Evolutionary conservation across 2,329 filamentous ascomycete genomes (phyloP).

Genomic region (Trichoderma sp.): DNA sequence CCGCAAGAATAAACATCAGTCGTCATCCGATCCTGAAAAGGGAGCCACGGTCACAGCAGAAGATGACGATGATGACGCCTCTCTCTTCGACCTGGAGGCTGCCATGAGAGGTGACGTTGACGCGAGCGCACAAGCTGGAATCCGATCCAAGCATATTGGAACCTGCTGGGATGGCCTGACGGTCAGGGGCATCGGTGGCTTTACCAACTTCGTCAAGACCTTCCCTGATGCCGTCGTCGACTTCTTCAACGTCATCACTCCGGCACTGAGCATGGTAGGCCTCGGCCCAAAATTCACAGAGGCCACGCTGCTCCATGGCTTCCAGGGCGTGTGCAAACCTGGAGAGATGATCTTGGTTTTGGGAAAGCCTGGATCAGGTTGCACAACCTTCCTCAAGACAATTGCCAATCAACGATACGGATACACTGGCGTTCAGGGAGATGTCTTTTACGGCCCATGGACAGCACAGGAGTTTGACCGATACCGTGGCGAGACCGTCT

Average conservation of each 20-base stretch:
- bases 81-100: slow-evolving; percentile 71
- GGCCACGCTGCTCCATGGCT: slow-evolving; percentile 71
- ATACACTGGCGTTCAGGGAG: slow-evolving; percentile 60
- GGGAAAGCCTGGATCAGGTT: slow-evolving; percentile 73
- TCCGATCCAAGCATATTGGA: slow-evolving; percentile 77
- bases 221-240: slow-evolving; percentile 76
- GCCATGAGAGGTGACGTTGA: slow-evolving; percentile 70
- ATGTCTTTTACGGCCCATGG: slow-evolving; percentile 77
- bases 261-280: slow-evolving; percentile 64
- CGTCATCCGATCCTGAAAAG: slow-evolving; percentile 60
- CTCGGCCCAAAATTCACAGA: slow-evolving; percentile 68
- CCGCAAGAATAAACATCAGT: slow-evolving; percentile 32
- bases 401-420: slow-evolving; percentile 66
- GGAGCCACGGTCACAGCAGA: slow-evolving; percentile 40
- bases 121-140: slow-evolving; percentile 74
- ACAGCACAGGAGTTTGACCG: slow-evolving; percentile 69
- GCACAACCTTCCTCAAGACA: slow-evolving; percentile 68
- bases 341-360: slow-evolving; percentile 89
- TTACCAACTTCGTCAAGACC: slow-evolving; percentile 70
- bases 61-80: slow-evolving; percentile 49
- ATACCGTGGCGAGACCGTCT: slow-evolving; percentile 81
- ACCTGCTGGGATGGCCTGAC: slow-evolving; percentile 78
- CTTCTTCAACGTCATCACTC: slow-evolving; percentile 74
- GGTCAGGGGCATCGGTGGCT: slow-evolving; percentile 73
- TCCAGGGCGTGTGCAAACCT: slow-evolving; percentile 69